Base-by-base conservation (phyloP, 768 basidiomycete genomes). In the Holtermannia corniformis region DNA sequence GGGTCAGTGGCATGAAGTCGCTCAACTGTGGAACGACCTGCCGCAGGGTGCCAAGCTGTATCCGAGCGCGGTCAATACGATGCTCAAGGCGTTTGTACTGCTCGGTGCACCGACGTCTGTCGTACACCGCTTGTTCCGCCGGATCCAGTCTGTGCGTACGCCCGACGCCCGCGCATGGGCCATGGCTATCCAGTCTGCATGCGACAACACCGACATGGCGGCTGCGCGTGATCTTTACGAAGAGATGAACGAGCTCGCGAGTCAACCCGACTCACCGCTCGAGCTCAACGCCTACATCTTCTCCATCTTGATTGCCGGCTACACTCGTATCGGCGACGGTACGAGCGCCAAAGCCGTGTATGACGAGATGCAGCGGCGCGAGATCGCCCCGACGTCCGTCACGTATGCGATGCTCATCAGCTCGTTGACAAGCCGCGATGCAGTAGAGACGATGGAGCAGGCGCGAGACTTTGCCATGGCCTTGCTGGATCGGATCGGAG, bases 51-150 rank as follows among this genome's bases (percentile, higher is more conserved):
- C 63, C 5, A 58, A 63, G 25, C 72, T 32, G 60, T 73, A 28
- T 66, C 75, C 24, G 63, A 49, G 42, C 14, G 77, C 84, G 48
- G 83, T 82, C 71, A 89, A 89, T 69, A 81, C 81, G 22, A 77
- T 95, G 22, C 74, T 93, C 59, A 87, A 87, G 71, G 87, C 88
- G 1, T 85, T 87, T 63, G 80, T 93, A 49, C 75, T 84, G 44
- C 79, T 87, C 28, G 87, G 85, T 22, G 81, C 87, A 1, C 88
- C 91, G 0, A 86, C 85, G 60, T 69, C 71, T 26, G 68, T 80
- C 23, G 82, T 90, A 40, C 74, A 80, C 23, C 68, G 74, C 3
- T 64, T 87, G 28, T 89, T 90, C 72, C 73, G 76, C 42, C 16
- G 51, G 3, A 62, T 71, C 22, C 13, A 51, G 3, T 43, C 49